These are phyloP conservation scores for Dactylellina sp. DNA, from an alignment of 2,329 filamentous ascomycete species.

Conservation along the genomic window DNA sequence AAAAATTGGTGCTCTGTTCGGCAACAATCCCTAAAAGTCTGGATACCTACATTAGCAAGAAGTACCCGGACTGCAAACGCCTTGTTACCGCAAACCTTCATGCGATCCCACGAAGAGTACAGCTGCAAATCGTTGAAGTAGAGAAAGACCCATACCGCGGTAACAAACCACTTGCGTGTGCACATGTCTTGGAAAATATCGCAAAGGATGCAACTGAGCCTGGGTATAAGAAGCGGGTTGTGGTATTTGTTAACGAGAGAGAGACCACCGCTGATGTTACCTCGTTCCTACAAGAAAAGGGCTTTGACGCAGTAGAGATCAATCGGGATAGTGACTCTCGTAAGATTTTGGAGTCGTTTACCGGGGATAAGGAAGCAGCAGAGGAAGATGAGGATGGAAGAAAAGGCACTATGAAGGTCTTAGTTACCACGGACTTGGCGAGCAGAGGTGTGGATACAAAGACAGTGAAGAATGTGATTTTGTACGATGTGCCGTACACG, in stretches of 20 bases:
- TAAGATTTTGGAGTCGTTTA: slow-evolving; percentile 82
- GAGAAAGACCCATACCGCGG: slow-evolving; percentile 92
- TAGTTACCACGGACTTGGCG: slow-evolving; percentile 93
- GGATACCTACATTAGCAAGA: slow-evolving; percentile 82
- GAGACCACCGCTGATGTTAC: slow-evolving; percentile 86
- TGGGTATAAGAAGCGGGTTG: slow-evolving; percentile 81
- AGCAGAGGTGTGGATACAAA: slow-evolving; percentile 95
- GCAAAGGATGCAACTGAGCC: slow-evolving; percentile 77
- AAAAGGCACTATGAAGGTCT: slow-evolving; percentile 74
- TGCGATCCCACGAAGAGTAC: slow-evolving; percentile 92
- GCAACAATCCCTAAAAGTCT: slow-evolving; percentile 93
- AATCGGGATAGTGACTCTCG: slow-evolving; percentile 84
- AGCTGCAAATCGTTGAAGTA: slow-evolving; percentile 91
- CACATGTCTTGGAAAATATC: slow-evolving; percentile 93
- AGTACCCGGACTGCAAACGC: slow-evolving; percentile 84
- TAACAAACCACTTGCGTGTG: slow-evolving; percentile 92
- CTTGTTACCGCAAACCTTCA: slow-evolving; percentile 96
- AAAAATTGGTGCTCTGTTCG: slow-evolving; percentile 91
- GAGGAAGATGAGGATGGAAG: slow-evolving; percentile 20
- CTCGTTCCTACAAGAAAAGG: slow-evolving; percentile 81
- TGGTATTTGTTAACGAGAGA: slow-evolving; percentile 97
- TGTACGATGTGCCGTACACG: slow-evolving; percentile 97
- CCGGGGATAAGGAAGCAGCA: slow-evolving; percentile 62
- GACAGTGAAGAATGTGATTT: slow-evolving; percentile 86
- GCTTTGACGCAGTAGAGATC: slow-evolving; percentile 86